phyloP scores from a whole-genome alignment of 495 filamentous ascomycete species.

The Aspergillus incahuasiensis region DNA sequence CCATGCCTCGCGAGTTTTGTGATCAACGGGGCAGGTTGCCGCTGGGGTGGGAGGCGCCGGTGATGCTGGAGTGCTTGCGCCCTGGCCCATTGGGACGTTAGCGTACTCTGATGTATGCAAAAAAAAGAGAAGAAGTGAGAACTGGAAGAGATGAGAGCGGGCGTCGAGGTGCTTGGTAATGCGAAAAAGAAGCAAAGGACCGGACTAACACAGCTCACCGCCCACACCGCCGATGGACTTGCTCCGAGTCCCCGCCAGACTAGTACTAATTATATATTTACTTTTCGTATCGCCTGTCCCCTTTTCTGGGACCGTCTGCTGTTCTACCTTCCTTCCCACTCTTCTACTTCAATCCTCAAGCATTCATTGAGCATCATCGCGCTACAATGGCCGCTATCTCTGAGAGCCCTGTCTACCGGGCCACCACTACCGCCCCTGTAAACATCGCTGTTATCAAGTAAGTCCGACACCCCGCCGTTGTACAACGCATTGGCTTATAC shows the following conservation, averaged over 20 bases:
- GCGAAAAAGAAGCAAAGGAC: constrained; percentile 9
- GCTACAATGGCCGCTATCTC: constrained; percentile 43
- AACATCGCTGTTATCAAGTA: constrained; percentile 99
- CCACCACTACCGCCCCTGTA: constrained; percentile 93
- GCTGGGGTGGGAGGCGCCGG: constrained; percentile 23
- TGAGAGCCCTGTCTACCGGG: constrained; percentile 62
- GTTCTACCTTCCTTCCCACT: not conserved
- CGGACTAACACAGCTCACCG: constrained; percentile 12
- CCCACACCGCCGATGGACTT: constrained; percentile 3
- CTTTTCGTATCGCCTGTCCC: not conserved
- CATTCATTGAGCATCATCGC: not conserved
- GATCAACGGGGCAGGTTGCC: constrained; percentile 76
- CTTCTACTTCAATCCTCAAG: not conserved
- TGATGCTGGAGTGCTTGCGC: constrained; percentile 37
- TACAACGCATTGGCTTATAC: constrained; percentile 21
- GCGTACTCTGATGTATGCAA: not conserved
- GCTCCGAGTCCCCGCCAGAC: not conserved
- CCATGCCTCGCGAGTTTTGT: constrained; percentile 80
- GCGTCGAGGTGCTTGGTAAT: constrained; percentile 3
- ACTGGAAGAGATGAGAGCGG: not conserved
- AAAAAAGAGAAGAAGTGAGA: constrained; percentile 2
- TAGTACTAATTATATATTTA: constrained; percentile 5
- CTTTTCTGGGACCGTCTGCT: not conserved
- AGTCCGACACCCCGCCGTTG: constrained; percentile 21
- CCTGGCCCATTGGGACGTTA: constrained; percentile 33